A percentile compares a stretch with the other conserved stretches of the same genome.
phyloP scores from a whole-genome alignment of 345 rosid species.

The Acer negundo region DNA sequence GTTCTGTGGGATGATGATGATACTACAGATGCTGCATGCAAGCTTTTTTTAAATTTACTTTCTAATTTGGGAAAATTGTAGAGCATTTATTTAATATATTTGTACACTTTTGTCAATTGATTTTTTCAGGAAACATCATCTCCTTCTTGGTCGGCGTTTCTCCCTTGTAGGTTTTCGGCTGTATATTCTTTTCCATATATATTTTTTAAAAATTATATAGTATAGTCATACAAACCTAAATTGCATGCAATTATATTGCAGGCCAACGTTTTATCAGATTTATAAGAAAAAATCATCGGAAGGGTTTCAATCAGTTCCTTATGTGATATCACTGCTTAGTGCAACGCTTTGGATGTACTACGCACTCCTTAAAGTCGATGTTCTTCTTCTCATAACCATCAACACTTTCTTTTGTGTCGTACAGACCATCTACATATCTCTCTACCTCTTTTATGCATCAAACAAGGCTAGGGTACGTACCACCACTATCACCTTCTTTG shows the following conservation, averaged over 20 bases:
- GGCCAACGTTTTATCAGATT: conserved; percentile 64
- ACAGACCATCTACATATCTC: conserved; percentile 48
- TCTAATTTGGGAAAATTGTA: neutral
- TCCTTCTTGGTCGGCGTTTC: conserved; percentile 68
- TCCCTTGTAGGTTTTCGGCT: conserved; percentile 52
- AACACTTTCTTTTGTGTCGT: conserved; percentile 49
- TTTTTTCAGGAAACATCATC: conserved; percentile 55
- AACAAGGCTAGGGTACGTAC: conserved; percentile 55
- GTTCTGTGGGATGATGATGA: neutral
- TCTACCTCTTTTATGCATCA: conserved; percentile 61
- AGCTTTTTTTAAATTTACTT: neutral
- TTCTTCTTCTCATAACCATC: conserved; percentile 60
- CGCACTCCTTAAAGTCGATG: conserved; percentile 44
- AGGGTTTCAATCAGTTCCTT: conserved; percentile 79
- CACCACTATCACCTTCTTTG: neutral
- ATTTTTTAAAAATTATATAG: too few relatives aligned
- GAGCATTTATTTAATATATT: neutral
- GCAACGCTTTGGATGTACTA: conserved; percentile 84
- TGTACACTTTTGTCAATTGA: too few relatives aligned
- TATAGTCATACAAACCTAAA: too few relatives aligned
- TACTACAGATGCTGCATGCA: neutral
- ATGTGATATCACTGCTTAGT: conserved; percentile 63
- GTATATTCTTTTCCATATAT: neutral
- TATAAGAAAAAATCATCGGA: conserved; percentile 66
- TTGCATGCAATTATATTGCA: conserved; percentile 14